These are phyloP conservation scores for Abrus precatorius DNA, from an alignment of 306 rosid genomes.

Conservation along the genomic window DNA sequence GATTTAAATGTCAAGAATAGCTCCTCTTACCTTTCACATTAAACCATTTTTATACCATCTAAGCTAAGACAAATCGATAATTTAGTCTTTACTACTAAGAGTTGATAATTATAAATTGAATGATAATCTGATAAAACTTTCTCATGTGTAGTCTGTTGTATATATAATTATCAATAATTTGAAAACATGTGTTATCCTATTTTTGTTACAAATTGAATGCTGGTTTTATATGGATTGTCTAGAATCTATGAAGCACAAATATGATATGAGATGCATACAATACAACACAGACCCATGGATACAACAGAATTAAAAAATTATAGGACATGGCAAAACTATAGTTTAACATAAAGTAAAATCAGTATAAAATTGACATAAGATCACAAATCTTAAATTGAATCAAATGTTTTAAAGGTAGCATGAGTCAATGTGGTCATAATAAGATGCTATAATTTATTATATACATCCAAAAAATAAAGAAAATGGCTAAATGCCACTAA, in stretches of 20 bases:
- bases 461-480: neutral
- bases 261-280: neutral
- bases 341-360: neutral
- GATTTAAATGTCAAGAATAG: neutral
- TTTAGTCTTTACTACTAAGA: neutral
- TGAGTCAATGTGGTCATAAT: neutral
- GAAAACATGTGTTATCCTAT: neutral
- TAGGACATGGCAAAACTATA: neutral
- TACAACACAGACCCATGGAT: neutral
- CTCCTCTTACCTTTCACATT: neutral
- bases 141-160: neutral
- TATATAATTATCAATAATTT: neutral
- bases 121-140: neutral
- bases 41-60: neutral
- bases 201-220: neutral
- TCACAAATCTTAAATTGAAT: neutral
- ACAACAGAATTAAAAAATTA: neutral
- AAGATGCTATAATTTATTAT: neutral
- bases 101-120: neutral
- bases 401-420: neutral
- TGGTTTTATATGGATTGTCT: conserved; percentile 3
- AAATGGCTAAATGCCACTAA: neutral
- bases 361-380: neutral
- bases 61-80: neutral
- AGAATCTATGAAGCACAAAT: neutral